phyloP scores from a whole-genome alignment of 164 flowering plant species.

The Sedum album region DNA sequence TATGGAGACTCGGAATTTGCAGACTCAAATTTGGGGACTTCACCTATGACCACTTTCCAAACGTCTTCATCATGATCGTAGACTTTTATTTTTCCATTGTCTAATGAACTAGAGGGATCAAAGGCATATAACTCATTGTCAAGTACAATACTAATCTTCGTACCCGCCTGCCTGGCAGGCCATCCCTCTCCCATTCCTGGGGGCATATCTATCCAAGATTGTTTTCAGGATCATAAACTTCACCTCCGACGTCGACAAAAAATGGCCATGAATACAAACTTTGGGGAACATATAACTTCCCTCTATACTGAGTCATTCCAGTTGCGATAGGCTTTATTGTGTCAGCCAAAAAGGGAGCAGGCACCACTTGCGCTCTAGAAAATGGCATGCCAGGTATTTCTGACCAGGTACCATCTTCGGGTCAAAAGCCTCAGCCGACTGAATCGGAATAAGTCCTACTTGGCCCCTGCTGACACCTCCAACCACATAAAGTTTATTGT shows the following conservation, averaged over 20 bases:
- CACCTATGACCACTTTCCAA: conserved; percentile 69
- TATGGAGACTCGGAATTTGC: conserved; percentile 74
- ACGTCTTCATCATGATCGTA: conserved; percentile 64
- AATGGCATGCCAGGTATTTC: conserved; percentile 85
- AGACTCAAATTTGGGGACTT: conserved; percentile 57
- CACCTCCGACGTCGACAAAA: conserved; percentile 66
- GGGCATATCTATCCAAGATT: conserved; percentile 89
- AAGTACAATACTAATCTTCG: conserved; percentile 69
- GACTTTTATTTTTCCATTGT: conserved; percentile 64
- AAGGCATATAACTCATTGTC: conserved; percentile 81
- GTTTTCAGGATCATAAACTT: conserved; percentile 53
- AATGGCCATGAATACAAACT: conserved; percentile 30
- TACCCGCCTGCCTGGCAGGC: conserved; percentile 81
- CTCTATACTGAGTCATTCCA: conserved; percentile 75
- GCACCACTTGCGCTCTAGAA: conserved; percentile 63
- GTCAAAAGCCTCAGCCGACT: conserved; percentile 82
- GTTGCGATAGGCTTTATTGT: conserved; percentile 92
- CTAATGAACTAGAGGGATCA: conserved; percentile 58
- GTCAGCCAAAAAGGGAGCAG: conserved; percentile 66
- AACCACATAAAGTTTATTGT: conserved; percentile 57
- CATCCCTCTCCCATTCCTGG: conserved; percentile 95
- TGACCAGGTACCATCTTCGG: conserved; percentile 59
- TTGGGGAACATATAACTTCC: conserved; percentile 78
- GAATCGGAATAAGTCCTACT: conserved; percentile 73
- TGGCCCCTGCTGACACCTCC: conserved; percentile 73